phyloP scores from a whole-genome alignment of 1,139 yeast species.

The Kluyveromyces sp. region DNA sequence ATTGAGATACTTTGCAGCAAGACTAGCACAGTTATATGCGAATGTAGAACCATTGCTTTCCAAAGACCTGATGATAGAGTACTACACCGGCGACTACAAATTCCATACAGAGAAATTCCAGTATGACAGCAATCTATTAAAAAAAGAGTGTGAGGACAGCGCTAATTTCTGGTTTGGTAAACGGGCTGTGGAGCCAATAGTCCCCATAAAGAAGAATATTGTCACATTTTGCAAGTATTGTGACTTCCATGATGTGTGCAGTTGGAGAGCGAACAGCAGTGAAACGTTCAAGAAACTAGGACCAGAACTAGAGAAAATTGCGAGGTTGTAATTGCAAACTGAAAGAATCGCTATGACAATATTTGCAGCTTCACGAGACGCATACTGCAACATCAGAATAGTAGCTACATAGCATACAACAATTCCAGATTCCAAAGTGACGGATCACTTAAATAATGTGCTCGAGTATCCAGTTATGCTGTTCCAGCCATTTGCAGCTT shows the following conservation, averaged over 20 bases:
- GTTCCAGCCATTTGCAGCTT: too few relatives aligned
- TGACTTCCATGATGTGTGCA: constrained; percentile 39
- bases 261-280: constrained; percentile 26
- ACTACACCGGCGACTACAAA: constrained; percentile 38
- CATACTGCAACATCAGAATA: too few relatives aligned
- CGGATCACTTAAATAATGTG: too few relatives aligned
- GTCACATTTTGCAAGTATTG: constrained; percentile 46
- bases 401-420: too few relatives aligned
- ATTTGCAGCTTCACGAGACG: neutral
- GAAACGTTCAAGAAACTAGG: constrained; percentile 18
- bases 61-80: constrained; percentile 43
- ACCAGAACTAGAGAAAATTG: constrained; percentile 11
- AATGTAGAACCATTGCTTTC: constrained; percentile 35
- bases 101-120: constrained; percentile 38
- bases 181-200: constrained; percentile 38
- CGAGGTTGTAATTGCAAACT: neutral
- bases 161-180: constrained; percentile 50
- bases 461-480: too few relatives aligned
- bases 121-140: constrained; percentile 33
- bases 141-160: constrained; percentile 32
- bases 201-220: constrained; percentile 31
- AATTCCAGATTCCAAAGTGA: too few relatives aligned
- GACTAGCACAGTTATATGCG: constrained; percentile 45
- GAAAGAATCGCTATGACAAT: too few relatives aligned
- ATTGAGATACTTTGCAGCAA: constrained; percentile 47